Evolutionary conservation across 2,329 filamentous ascomycete species (phyloP).

Genomic region (Monosporascus sp.): DNA sequence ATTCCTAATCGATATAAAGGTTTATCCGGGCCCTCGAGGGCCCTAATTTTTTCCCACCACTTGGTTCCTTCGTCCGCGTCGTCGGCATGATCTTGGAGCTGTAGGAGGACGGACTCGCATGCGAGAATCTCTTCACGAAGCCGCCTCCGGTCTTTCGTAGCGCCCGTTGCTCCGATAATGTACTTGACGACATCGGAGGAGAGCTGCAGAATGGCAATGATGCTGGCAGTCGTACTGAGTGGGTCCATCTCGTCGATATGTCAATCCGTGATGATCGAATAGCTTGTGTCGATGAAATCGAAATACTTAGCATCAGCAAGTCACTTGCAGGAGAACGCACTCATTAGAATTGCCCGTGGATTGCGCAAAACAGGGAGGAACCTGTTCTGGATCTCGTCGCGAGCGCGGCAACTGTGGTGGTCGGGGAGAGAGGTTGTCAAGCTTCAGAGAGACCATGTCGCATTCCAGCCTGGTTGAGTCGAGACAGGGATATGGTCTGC

Average conservation of each 20-base stretch:
- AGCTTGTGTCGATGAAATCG: too few relatives aligned
- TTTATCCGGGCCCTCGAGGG: constrained; percentile 11
- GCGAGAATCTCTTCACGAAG: constrained; percentile 11
- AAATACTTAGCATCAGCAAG: too few relatives aligned
- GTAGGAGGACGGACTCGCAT: constrained; percentile 13
- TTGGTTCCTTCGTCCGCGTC: constrained; percentile 10
- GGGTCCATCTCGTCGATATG: background rate
- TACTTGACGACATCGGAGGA: constrained; percentile 12
- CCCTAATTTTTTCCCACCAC: constrained; percentile 15
- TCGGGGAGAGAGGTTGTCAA: too few relatives aligned
- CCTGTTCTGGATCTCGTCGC: too few relatives aligned
- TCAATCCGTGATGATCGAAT: too few relatives aligned
- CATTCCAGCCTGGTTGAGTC: too few relatives aligned
- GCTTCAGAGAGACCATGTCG: too few relatives aligned
- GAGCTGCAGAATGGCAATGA: constrained; percentile 17
- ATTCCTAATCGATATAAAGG: constrained; percentile 9
- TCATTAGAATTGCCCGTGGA: too few relatives aligned
- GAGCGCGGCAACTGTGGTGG: too few relatives aligned
- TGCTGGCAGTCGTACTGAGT: constrained; percentile 7
- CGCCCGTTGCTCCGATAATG: constrained; percentile 11
- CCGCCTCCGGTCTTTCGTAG: constrained; percentile 8
- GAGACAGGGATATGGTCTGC: too few relatives aligned
- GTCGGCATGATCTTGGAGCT: constrained; percentile 13
- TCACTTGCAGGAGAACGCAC: too few relatives aligned
- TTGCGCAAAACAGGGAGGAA: too few relatives aligned